Base-by-base conservation (phyloP, 164 flowering plant genomes). In the Cinnamomum chago region DNA sequence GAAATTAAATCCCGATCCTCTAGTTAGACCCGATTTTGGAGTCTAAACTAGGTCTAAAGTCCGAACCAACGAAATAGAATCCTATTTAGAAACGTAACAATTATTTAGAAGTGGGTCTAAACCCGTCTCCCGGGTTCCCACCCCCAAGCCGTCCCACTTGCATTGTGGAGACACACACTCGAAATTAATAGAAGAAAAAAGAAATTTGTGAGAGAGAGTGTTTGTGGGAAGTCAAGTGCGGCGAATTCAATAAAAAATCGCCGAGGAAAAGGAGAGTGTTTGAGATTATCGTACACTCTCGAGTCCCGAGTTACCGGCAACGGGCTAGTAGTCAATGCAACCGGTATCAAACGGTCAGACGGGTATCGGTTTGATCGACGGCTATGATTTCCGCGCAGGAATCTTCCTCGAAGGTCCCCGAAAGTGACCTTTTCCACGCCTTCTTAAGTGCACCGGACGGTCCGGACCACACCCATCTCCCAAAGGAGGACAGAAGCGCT, bases 1-100 rank as follows among this genome's bases (percentile, higher is more conserved):
- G 5, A 30, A 4, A 30, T 0, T 4, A 30, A 30, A 30, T 30
- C 1, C 0, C 0, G 2, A 4, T 3, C 5, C 33, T 3, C 5
- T 30, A 4, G 33, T 30, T 3, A 5, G 33, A 30, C 33, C 33
- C 5, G 5, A 3, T 30, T 30, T 30, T 3, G 0, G 33, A 30
- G 0, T 30, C 5, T 0, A 30, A 30, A 30, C 0, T 4, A 0
- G 3, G 5, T 30, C n/a, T n/a, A n/a, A n/a, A n/a, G n/a, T 30
- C 0, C 33, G 3, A 30, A 30, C 28, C 28, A 30, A 30, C 5
- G 4, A 35, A 35, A 0, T 35, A 35, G 0, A 35, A 6, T 35
- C 0, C 47, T 35, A 35, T 0, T 35, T 35, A 0, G 0, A 35
- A 7, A 0, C n/a, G n/a, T n/a, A 35, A 35, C 33, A 30, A 3